phyloP scores from a whole-genome alignment of 2,329 filamentous ascomycete species.

The Cladobotryum mycophilum region DNA sequence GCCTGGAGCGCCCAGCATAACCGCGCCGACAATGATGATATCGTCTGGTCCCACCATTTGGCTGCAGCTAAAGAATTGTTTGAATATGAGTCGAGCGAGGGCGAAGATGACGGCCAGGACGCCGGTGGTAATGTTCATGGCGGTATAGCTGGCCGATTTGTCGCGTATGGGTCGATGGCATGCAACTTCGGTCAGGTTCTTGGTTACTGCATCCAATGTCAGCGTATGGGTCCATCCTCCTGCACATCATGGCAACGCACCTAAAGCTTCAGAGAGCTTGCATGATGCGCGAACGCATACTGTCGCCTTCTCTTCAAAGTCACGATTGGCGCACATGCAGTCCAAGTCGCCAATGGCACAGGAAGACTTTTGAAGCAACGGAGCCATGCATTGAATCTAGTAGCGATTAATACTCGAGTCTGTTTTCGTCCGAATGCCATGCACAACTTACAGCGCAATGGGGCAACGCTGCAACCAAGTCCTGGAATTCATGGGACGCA shows the following conservation, averaged over 20 bases:
- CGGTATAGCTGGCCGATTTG: background rate
- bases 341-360: background rate
- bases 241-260: background rate
- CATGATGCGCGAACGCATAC: background rate
- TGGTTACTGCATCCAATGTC: background rate
- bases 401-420: background rate
- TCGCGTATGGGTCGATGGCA: conserved; percentile 5
- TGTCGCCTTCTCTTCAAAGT: background rate
- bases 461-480: background rate
- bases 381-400: background rate
- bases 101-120: conserved; percentile 15
- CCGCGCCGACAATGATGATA: conserved; percentile 19
- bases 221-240: background rate
- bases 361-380: background rate
- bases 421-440: background rate
- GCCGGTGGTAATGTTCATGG: conserved; percentile 13
- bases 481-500: background rate
- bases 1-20: conserved; percentile 16
- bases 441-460: background rate
- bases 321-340: conserved; percentile 2
- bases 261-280: background rate
- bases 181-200: conserved; percentile 4
- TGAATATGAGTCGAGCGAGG: conserved; percentile 14
- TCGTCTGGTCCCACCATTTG: conserved; percentile 28
- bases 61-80: conserved; percentile 22